phyloP scores from a whole-genome alignment of 495 filamentous ascomycete genomes.

The Aspergillus hancockii region DNA sequence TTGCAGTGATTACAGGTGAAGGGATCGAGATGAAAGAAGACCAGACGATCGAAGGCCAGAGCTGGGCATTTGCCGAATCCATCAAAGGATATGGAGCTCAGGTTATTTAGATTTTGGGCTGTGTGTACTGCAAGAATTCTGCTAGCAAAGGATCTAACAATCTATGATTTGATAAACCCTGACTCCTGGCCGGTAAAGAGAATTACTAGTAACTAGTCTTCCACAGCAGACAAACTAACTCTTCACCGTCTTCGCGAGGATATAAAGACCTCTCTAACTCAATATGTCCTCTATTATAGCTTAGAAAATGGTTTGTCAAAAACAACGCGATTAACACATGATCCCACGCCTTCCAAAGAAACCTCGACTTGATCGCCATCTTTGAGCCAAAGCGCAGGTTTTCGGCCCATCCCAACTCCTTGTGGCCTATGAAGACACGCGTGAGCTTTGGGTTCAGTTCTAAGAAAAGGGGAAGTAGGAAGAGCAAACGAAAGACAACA shows the following conservation, averaged over 20 bases:
- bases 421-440: constrained; percentile 51
- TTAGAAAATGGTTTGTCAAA: constrained; percentile 59
- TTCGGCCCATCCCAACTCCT: constrained; percentile 77
- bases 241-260: not conserved
- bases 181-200: not conserved
- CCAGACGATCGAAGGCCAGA: constrained; percentile 78
- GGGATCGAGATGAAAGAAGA: constrained; percentile 77
- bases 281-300: constrained; percentile 31
- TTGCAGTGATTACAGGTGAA: constrained; percentile 84
- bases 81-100: constrained; percentile 80
- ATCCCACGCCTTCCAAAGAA: constrained; percentile 68
- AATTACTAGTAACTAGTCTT: not conserved
- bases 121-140: constrained; percentile 1
- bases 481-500: not conserved
- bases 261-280: not conserved
- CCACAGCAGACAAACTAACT: not conserved
- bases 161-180: constrained; percentile 6
- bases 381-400: constrained; percentile 73
- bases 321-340: constrained; percentile 70
- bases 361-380: constrained; percentile 81
- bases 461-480: not conserved
- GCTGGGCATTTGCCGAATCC: constrained; percentile 93
- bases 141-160: constrained; percentile 15
- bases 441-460: constrained; percentile 13
- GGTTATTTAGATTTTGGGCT: constrained; percentile 46